Percentiles rank a stretch among this genome's conserved stretches.
phyloP scores from a whole-genome alignment of 2,329 filamentous ascomycete genomes.

The Alternaria arborescens region DNA sequence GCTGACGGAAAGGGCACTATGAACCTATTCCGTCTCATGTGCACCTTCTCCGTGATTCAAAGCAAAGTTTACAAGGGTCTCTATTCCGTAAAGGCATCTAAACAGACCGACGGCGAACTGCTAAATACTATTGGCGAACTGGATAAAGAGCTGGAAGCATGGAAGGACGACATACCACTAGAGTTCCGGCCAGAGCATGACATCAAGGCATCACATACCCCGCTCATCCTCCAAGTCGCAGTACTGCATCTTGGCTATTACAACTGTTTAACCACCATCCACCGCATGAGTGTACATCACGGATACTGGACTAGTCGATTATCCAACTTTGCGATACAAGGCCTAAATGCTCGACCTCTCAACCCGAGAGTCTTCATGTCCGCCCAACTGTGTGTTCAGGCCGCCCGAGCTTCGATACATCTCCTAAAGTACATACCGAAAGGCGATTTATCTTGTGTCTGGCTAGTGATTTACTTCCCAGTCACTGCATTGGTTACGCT shows the following conservation, averaged over 20 bases:
- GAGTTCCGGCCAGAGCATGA: constrained; percentile 98
- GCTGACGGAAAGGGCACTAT: constrained; percentile 89
- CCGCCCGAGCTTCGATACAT: constrained; percentile 90
- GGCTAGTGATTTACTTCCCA: constrained; percentile 96
- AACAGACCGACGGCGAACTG: constrained; percentile 90
- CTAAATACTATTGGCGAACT: constrained; percentile 96
- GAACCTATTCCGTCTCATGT: constrained; percentile 94
- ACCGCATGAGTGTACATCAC: constrained; percentile 97
- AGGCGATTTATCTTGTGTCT: constrained; percentile 93
- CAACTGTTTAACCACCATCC: constrained; percentile 96
- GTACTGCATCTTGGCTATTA: constrained; percentile 97
- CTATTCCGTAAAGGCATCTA: constrained; percentile 91
- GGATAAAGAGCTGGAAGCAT: constrained; percentile 82
- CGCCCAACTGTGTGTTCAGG: constrained; percentile 89
- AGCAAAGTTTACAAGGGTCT: constrained; percentile 92
- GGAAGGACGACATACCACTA: constrained; percentile 94
- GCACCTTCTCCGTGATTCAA: constrained; percentile 88
- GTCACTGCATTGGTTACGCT: constrained; percentile 93
- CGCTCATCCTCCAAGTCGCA: constrained; percentile 92
- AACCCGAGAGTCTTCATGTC: constrained; percentile 96
- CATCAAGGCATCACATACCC: constrained; percentile 90
- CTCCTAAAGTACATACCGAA: constrained; percentile 96
- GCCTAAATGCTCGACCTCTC: constrained; percentile 85
- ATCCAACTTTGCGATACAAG: constrained; percentile 94
- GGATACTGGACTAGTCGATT: constrained; percentile 97